Evolutionary conservation across 75 land plant genomes (phyloP).

Genomic region (Picea sitchensis): DNA sequence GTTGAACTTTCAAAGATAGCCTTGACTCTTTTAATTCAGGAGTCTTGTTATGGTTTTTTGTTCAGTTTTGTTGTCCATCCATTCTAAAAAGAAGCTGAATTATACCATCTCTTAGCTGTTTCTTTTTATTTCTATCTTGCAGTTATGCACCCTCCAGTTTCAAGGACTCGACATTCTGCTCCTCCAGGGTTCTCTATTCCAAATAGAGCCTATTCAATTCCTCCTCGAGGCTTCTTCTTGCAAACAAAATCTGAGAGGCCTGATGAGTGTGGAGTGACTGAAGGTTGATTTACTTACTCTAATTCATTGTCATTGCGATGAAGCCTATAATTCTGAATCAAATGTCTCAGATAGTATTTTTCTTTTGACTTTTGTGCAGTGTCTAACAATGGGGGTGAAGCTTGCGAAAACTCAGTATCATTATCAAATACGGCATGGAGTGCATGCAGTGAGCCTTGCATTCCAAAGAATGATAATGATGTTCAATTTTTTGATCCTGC

Average conservation of each 20-base stretch:
- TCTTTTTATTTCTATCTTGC: not conserved
- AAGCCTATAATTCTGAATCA: not conserved
- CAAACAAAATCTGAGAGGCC: conserved; percentile 28
- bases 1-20: too few species aligned
- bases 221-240: conserved; percentile 65
- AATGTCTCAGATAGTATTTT: not conserved
- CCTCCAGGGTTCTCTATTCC: conserved; percentile 66
- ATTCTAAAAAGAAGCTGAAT: not conserved
- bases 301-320: not conserved
- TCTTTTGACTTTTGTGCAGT: not conserved
- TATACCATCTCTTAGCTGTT: not conserved
- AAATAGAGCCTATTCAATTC: conserved; percentile 15
- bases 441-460: not conserved
- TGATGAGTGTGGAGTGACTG: not conserved
- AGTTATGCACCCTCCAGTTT: not conserved
- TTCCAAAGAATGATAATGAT: conserved; percentile 13
- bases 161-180: conserved; percentile 35
- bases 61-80: not conserved
- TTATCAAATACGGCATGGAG: not conserved
- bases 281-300: not conserved
- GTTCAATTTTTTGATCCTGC: conserved; percentile 59
- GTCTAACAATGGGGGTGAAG: not conserved
- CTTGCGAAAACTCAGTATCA: not conserved
- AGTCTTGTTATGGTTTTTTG: not conserved
- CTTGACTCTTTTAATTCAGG: not conserved